Percentiles rank a stretch among this genome's conserved stretches.
Conservation (phyloP, 257 asterid species). For the Solanum paucissectum region DNA sequence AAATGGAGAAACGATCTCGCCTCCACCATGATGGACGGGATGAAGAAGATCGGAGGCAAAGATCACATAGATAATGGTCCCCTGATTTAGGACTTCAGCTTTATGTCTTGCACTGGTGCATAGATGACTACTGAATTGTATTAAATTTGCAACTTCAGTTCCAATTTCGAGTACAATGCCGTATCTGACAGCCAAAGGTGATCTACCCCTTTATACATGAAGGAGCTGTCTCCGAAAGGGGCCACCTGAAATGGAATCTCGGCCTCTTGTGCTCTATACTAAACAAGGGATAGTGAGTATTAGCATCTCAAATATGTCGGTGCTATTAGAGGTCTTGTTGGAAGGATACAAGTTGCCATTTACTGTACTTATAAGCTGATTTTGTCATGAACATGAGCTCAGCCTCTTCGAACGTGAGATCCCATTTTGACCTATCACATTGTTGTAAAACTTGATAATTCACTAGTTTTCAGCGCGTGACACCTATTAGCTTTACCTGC, state of each 20-base stretch:
- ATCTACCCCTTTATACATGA: neutral
- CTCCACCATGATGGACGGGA: neutral
- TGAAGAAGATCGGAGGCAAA: neutral
- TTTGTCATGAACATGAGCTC: neutral
- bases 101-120: neutral
- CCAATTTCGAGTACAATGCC: neutral
- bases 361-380: neutral
- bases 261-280: neutral
- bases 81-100: neutral
- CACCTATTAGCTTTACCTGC: neutral
- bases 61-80: neutral
- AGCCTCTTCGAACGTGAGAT: neutral
- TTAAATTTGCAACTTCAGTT: neutral
- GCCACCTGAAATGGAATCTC: neutral
- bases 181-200: neutral
- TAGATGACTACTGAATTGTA: neutral
- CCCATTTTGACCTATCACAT: neutral
- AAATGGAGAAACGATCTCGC: conserved; percentile 12
- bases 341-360: neutral
- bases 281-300: neutral
- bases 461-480: neutral
- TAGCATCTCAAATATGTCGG: neutral
- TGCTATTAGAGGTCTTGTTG: neutral
- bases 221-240: neutral
- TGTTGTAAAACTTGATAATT: neutral